Conservation (phyloP, 2,329 filamentous ascomycete species). For the Colletotrichum sansevieriae region DNA sequence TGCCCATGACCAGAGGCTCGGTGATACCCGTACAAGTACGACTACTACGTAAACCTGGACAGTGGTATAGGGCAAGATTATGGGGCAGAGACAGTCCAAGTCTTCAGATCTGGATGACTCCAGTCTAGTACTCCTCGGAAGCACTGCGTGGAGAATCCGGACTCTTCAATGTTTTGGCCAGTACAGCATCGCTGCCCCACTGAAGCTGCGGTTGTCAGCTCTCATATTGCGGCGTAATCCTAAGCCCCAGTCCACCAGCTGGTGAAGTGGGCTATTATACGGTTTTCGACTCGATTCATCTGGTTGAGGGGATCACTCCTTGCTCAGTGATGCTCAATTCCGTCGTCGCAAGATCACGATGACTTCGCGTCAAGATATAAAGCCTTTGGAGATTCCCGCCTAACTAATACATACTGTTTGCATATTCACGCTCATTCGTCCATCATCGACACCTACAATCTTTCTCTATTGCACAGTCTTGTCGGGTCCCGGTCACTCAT, state of each 20-base stretch:
- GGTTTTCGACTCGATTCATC: background rate
- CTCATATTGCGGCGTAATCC: background rate
- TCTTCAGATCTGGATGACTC: background rate
- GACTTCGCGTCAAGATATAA: slow-evolving; percentile 4
- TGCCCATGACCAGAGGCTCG: background rate
- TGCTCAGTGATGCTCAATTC: background rate
- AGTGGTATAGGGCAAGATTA: background rate
- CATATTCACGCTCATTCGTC: background rate
- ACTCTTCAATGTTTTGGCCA: background rate
- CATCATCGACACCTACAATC: background rate
- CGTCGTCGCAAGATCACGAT: no score
- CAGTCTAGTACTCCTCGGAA: no score
- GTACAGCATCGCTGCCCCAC: slow-evolving; percentile 1
- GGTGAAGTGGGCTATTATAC: slow-evolving; percentile 14
- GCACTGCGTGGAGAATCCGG: background rate
- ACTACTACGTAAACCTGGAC: background rate
- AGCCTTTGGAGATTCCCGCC: background rate
- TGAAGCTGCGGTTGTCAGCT: background rate
- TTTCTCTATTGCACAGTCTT: background rate
- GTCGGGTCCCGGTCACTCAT: background rate
- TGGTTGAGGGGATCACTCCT: background rate
- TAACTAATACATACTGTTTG: background rate
- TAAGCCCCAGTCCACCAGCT: background rate
- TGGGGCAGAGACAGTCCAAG: slow-evolving; percentile 1
- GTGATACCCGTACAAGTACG: background rate